Evolutionary conservation across 345 rosid species (phyloP), one percentile per base, ranked within the genome.

Genomic region (Salix brachista): DNA sequence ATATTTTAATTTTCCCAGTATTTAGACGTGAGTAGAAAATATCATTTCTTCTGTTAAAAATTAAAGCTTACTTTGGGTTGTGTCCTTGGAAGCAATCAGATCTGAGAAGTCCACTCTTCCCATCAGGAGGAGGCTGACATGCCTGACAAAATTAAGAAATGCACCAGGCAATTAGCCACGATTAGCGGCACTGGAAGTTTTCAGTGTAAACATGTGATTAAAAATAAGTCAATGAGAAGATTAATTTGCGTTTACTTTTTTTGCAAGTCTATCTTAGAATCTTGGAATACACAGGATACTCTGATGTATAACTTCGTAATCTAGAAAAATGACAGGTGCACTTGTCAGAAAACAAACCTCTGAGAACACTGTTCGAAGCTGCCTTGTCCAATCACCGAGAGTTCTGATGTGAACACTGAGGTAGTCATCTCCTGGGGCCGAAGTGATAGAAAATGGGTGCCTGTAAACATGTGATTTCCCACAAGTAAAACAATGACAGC

Each of bases 401-500:
- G 88, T 86, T 84, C 94, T 88, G 6, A 93, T 93, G 56, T 91
- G 96, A 69, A 90, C 91, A 28, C 97, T 92, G 8, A 92, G 76
- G 85, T 89, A 80, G 72, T 92, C 90, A 71, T 93, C 94, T 72
- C 89, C 90, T 4, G 96, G 97, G n/a, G 96, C 90, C 14, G 97
- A 90, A 14, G 97, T 91, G 39, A 91, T 93, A 13, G 96, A 91
- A 80, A 93, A 93, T 77, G 97, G 97, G 67, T 93, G 97, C 97
- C 97, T 92, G 85, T 65, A 10, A 39, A 72, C 67, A 71, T 69
- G 69, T 44, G 56, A 72, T 30, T 69, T 42, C 1, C 23, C 61
- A 1, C 21, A 1, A 36, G 30, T 37, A 66, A 48, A 30, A 17
- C 10, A 4, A 37, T 16, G 4, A 30, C 13, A 16, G 6, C 34